These are phyloP conservation scores for Osmanthus fragrans DNA, from an alignment of 257 asterid species.

Conservation along the genomic window DNA sequence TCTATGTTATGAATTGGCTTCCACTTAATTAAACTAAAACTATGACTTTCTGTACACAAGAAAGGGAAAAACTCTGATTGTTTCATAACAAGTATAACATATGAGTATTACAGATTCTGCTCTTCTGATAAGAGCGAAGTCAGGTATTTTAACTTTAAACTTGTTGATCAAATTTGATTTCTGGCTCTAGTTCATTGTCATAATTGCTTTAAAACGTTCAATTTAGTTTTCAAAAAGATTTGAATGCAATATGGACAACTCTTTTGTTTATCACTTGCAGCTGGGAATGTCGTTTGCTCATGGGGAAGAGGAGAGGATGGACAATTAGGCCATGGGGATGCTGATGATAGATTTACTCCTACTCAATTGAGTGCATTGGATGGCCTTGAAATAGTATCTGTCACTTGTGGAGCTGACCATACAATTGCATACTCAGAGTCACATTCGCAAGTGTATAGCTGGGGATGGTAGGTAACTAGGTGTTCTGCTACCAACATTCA, in stretches of 20 bases:
- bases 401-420: conserved; percentile 94
- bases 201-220: neutral
- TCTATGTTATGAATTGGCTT: neutral
- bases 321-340: conserved; percentile 97
- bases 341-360: conserved; percentile 81
- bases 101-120: neutral
- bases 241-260: conserved; percentile 6
- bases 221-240: neutral
- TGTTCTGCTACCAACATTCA: neutral
- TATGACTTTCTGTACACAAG: no score
- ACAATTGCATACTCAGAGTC: conserved; percentile 81
- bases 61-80: neutral
- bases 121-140: no score
- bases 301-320: conserved; percentile 99
- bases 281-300: conserved; percentile 86
- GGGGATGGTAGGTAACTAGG: conserved; percentile 77
- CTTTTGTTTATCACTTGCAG: conserved; percentile 39
- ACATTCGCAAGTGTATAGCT: conserved; percentile 67
- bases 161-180: neutral
- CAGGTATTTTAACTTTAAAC: neutral
- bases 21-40: neutral
- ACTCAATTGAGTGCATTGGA: conserved; percentile 82
- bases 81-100: neutral
- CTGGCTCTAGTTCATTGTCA: neutral
- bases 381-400: conserved; percentile 69